Evolutionary conservation across 805 yeast genomes (phyloP).

Genomic region (Candida anglica): DNA sequence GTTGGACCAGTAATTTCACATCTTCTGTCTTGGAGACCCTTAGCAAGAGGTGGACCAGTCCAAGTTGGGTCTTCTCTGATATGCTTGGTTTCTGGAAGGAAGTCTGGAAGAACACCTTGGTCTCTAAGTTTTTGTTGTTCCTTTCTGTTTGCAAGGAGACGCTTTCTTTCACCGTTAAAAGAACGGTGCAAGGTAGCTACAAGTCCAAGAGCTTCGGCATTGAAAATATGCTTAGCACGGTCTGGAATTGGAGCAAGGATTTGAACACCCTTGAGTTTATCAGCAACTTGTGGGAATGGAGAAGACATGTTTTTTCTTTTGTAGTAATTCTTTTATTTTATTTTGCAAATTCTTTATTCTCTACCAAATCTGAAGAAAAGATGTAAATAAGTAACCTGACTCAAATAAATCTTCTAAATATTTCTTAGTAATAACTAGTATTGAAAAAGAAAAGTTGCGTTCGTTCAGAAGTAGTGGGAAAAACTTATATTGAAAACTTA

Average conservation of each 20-base stretch:
- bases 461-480: neutral
- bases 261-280: slow-evolving; percentile 48
- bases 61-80: slow-evolving; percentile 72
- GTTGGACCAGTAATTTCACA: slow-evolving; percentile 86
- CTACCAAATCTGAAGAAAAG: no score
- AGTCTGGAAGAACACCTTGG: slow-evolving; percentile 57
- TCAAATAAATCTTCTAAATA: neutral
- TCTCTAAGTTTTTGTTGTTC: slow-evolving; percentile 59
- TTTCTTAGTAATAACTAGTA: neutral
- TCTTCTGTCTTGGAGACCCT: slow-evolving; percentile 70
- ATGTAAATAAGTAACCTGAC: slow-evolving; percentile 6
- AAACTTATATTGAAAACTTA: neutral
- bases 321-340: neutral
- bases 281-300: slow-evolving; percentile 44
- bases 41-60: slow-evolving; percentile 72
- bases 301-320: slow-evolving; percentile 21
- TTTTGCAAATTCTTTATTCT: neutral
- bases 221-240: slow-evolving; percentile 50
- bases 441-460: neutral
- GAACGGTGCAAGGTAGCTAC: slow-evolving; percentile 71
- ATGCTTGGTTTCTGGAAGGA: slow-evolving; percentile 62
- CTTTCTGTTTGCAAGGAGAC: slow-evolving; percentile 59
- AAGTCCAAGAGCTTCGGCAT: slow-evolving; percentile 61
- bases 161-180: slow-evolving; percentile 59
- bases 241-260: slow-evolving; percentile 50